Base-by-base conservation (phyloP, 768 basidiomycete species). In the Butyriboletus loyo region DNA sequence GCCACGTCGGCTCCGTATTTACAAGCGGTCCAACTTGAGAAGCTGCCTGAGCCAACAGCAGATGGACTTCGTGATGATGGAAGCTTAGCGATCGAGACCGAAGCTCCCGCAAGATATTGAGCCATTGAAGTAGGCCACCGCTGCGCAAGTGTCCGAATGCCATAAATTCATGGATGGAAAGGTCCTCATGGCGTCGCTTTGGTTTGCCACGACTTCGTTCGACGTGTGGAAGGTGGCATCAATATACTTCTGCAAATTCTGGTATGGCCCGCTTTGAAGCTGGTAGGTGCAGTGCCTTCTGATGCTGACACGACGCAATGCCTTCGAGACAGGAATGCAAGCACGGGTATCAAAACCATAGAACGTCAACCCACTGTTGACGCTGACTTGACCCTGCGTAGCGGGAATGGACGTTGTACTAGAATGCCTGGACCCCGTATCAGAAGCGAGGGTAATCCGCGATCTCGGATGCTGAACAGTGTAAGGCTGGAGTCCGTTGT, bases 81-180 rank as follows among this genome's bases (percentile, higher is more conserved):
- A 83, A 75, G 9, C 67, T 71, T 48, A 83, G 55, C 0, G 59
- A 56, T 21, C 70, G 66, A 7, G 68, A 66, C 7, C 69, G 67
- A n/a, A 83, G 55, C 54, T 78, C 78, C 17, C 75, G 71, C 13
- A 71, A 52, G 35, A 83, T 73, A 51, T 82, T 82, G 35, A 74
- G 61, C 80, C 79, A 81, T 44, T 82, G 80, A 0, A 83, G 55
- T 3, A 52, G 61, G 0, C 66, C 52, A 0, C 81, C 80, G 32
- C 74, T 70, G 6, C 82, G 77, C 32, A 83, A 54, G 44, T 69
- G 65, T 11, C 72, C 74, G 46, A 79, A 83, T 0, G 75, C 69
- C 13, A 74, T 64, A 32, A 67, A 75, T 49, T 83, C 80, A 27
- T 83, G 78, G 2, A 78, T 53, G 8, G 55, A 70, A 22, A 83